Conservation (phyloP, 73 alveolate genomes). For the Paramecium sonneborni region DNA sequence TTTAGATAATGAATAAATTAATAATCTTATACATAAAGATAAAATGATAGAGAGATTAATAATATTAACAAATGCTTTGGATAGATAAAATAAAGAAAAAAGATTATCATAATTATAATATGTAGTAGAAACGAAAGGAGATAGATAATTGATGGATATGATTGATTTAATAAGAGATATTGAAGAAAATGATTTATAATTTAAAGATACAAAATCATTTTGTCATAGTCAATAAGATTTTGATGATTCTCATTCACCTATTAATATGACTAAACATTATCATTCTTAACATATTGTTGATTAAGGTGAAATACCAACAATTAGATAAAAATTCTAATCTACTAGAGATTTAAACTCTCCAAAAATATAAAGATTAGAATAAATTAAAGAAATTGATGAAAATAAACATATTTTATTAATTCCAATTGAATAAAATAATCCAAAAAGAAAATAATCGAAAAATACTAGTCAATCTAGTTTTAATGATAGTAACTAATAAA, state of each 20-base stretch:
- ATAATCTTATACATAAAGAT: background rate
- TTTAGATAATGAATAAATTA: background rate
- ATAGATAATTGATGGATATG: background rate
- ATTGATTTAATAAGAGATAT: background rate
- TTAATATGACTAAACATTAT: background rate
- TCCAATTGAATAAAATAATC: background rate
- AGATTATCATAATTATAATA: background rate
- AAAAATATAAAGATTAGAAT: background rate
- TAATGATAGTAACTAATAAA: background rate
- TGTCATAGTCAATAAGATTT: background rate
- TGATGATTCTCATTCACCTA: background rate
- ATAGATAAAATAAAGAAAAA: background rate
- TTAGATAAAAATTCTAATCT: background rate
- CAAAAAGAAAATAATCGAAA: background rate
- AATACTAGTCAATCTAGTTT: background rate
- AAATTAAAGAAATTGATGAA: constrained; percentile 15
- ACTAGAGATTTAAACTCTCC: background rate
- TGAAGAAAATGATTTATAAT: background rate
- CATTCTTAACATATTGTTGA: background rate
- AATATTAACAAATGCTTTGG: background rate
- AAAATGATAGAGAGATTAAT: background rate
- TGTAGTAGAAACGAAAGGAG: background rate
- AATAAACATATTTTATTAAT: background rate
- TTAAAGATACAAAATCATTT: background rate
- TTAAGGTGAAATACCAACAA: background rate